phyloP scores from a whole-genome alignment of 2,329 filamentous ascomycete species.

The Epichloe aotearoae region DNA sequence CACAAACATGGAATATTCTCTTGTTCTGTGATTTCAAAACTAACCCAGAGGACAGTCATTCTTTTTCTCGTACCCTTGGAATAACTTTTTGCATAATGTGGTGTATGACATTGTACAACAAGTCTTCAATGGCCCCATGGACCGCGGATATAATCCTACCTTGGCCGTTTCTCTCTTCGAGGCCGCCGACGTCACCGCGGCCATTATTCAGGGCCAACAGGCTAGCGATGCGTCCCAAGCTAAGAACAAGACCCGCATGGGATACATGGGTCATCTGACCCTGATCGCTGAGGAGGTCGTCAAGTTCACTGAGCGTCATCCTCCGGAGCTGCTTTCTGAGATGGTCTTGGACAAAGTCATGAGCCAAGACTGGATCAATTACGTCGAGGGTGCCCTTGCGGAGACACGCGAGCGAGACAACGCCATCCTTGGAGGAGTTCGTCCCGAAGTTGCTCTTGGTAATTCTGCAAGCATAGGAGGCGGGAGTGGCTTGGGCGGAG shows the following conservation, averaged over 20 bases:
- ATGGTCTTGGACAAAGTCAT: slow-evolving; percentile 79
- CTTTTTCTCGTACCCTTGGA: slow-evolving; percentile 98
- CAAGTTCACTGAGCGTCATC: slow-evolving; percentile 92
- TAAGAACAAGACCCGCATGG: slow-evolving; percentile 77
- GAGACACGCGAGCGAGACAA: slow-evolving; percentile 95
- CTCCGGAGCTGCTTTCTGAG: slow-evolving; percentile 74
- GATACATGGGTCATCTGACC: slow-evolving; percentile 97
- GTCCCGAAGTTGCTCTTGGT: slow-evolving; percentile 78
- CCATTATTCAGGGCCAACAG: slow-evolving; percentile 82
- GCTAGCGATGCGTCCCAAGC: slow-evolving; percentile 76
- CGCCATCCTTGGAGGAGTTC: slow-evolving; percentile 89
- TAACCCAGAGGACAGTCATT: slow-evolving; percentile 50
- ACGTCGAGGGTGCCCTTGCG: slow-evolving; percentile 83
- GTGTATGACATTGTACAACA: slow-evolving; percentile 98
- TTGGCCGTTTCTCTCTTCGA: slow-evolving; percentile 90
- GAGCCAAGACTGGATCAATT: slow-evolving; percentile 82
- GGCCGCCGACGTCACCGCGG: slow-evolving; percentile 74
- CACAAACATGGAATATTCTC: not conserved
- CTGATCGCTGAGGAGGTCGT: slow-evolving; percentile 96
- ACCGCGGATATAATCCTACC: slow-evolving; percentile 81
- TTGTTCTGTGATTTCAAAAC: not conserved
- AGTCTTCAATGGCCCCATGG: slow-evolving; percentile 97
- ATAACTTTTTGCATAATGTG: slow-evolving; percentile 98
- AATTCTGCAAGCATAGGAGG: slow-evolving; percentile 52
- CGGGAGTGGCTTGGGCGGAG: slow-evolving; percentile 32